Evolutionary conservation across 805 yeast species (phyloP), one percentile per base, ranked within the genome.

Genomic region (Cephaloascus albidus): DNA sequence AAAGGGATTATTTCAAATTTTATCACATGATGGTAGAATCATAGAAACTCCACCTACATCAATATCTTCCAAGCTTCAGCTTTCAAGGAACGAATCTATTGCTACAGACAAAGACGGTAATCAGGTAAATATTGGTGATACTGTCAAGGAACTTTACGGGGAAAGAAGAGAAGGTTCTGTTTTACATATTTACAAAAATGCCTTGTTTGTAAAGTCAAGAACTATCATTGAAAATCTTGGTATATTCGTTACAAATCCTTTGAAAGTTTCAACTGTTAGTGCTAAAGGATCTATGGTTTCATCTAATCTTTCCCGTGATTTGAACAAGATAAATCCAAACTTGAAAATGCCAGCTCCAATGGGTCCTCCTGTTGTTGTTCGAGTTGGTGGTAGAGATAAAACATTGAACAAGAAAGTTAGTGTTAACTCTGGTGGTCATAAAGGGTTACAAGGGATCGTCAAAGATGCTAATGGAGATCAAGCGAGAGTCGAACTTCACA

Each of bases 401-500:
- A 77, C 94, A 20, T 54, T 93, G 30, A 84, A 86, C 49, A 87
- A 86, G 54, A 82, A 83, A 42, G 96, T 93, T 18, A 77, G 87
- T 46, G 84, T 93, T 37, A 76, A 85, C 31, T 80, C 84, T 53
- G 87, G 96, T n/a, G 93, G 95, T 23, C 87, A 90, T 59, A 93
- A 93, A 63, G 97, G 98, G 36, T 78, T 87, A 49, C 80, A 82
- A 65, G 98, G 98, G 57, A 84, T 86, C 47, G 86, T 93, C 34
- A 83, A 85, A 48, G 97, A 93, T 55, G 87, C 96, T 8, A 93
- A 87, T 51, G 98, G 94, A 45, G 83, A 83, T 12, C 76, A 74
- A 48, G 97, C 97, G 1, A 76, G 97, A 43, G 85, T 93, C 35
- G 98, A 93, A 63, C 72, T 93, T 46, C 97, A 93, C 59, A 85